Evolutionary conservation across 106 monocot genomes (phyloP).

Genomic region (Acorus calamus): DNA sequence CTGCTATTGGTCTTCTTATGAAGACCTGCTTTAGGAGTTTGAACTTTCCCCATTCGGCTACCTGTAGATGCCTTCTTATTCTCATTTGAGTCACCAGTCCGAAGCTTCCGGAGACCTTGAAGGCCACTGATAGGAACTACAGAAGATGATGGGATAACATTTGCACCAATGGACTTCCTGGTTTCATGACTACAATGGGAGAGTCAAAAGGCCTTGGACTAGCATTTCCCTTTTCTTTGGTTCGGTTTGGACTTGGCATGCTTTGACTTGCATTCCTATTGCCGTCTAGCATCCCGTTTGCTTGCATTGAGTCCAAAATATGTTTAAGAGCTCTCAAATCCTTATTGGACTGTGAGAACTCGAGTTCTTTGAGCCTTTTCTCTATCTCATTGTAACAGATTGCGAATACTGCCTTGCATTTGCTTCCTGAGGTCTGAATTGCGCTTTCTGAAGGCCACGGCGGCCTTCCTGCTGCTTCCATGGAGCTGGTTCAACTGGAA

Average conservation of each 20-base stretch:
- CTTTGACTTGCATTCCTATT: constrained; percentile 15
- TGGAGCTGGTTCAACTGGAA: constrained; percentile 50
- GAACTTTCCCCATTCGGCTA: constrained; percentile 17
- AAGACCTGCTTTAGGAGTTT: constrained; percentile 17
- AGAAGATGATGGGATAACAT: constrained; percentile 10
- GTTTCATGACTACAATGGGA: constrained; percentile 70
- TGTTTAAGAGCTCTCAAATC: constrained; percentile 76
- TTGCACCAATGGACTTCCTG: constrained; percentile 36
- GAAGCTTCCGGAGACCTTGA: constrained; percentile 29
- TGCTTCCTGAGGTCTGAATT: constrained; percentile 9
- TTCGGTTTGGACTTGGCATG: background rate
- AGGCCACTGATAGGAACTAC: constrained; percentile 25
- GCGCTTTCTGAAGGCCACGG: constrained; percentile 3
- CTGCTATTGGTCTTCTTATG: constrained; percentile 19
- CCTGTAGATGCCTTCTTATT: constrained; percentile 12
- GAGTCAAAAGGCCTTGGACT: constrained; percentile 30
- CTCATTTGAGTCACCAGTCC: constrained; percentile 14
- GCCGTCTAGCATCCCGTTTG: constrained; percentile 33
- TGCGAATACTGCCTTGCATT: constrained; percentile 26
- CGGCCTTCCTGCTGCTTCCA: constrained; percentile 54
- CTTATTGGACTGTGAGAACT: constrained; percentile 57
- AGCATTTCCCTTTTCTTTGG: constrained; percentile 7
- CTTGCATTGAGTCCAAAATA: constrained; percentile 53
- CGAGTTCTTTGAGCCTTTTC: constrained; percentile 47
- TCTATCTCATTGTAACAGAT: constrained; percentile 52